Evolutionary conservation across 2,329 filamentous ascomycete species (phyloP), one percentile per base, ranked within the genome.

Genomic region (Aureobasidium sp.): DNA sequence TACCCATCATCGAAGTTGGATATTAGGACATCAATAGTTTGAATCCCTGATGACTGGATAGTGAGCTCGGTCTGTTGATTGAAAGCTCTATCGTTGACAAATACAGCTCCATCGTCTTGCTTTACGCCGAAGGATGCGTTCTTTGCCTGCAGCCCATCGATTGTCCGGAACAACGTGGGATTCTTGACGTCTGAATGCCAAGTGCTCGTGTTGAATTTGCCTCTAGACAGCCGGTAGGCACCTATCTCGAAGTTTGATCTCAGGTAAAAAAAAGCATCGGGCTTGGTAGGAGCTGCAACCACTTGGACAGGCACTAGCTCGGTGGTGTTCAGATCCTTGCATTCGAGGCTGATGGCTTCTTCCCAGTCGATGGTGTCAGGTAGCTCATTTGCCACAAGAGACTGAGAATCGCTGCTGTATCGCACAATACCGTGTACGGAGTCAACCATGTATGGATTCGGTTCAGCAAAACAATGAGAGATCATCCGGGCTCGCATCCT

Each of bases 241-340:
- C 83, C 81, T 63, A 86, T 86, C 67, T 84, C 81, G 63, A 87
- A 81, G 63, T 83, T 85, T 3, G 81, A 79, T 2, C 82, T 79
- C 2, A 87, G 66, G 66, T 81, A 81, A 72, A 81, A 82, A 47
- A 76, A 79, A 41, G 80, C 76, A 65, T 84, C 78, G 6, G 81
- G 79, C n/a, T 72, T 69, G 1, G 71, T 68, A 3, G 81, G 82
- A 1, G 80, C 77, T 4, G 75, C 64, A 5, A 77, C 66, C 2
- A 71, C 67, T 2, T 77, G 72, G 0, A 78, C 74, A 0, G 84
- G 82, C 2, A 67, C 67, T 34, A 84, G 78, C 0, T 72, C 70
- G 4, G 73, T 77, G 0, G 77, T 76, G 63, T 79, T 78, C 67
- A 83, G 76, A 67, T 84, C 82, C 63, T 75, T 76, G 67, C 82